A percentile compares a stretch with the other conserved stretches of the same genome.
Evolutionary conservation across 2,329 filamentous ascomycete species (phyloP).

Genomic region (Cercospora zeae-maydis): DNA sequence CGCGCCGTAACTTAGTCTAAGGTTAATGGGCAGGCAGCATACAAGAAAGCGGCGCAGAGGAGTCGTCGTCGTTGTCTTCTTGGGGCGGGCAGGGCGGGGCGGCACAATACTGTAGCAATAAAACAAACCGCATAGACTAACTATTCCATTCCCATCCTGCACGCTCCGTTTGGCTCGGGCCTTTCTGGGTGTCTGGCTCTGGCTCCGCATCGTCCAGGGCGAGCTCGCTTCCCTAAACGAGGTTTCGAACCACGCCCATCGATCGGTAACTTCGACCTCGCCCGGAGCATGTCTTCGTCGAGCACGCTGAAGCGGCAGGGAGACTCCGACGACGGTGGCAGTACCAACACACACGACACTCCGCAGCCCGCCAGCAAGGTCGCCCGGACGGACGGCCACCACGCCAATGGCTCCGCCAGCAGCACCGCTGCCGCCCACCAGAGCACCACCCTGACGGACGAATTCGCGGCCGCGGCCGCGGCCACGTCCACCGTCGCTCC

Average conservation of each 20-base stretch:
- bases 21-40: conserved; percentile 2
- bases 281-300: conserved; percentile 16
- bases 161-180: background rate
- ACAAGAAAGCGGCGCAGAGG: conserved; percentile 1
- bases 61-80: background rate
- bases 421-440: background rate
- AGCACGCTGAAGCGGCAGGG: conserved; percentile 25
- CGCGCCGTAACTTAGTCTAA: too few species aligned
- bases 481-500: background rate
- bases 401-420: background rate
- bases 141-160: background rate
- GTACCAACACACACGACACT: background rate
- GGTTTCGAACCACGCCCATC: background rate
- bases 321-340: conserved; percentile 23
- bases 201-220: background rate
- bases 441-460: background rate
- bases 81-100: background rate
- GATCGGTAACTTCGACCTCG: conserved; percentile 25
- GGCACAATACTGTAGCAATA: background rate
- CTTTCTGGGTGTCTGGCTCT: background rate
- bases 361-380: conserved; percentile 8
- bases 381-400: conserved; percentile 7
- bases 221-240: conserved; percentile 1
- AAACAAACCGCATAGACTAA: too few species aligned
- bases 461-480: background rate